phyloP scores from a whole-genome alignment of 148 eudicot genomes.

The Rhododendron mucronatum region DNA sequence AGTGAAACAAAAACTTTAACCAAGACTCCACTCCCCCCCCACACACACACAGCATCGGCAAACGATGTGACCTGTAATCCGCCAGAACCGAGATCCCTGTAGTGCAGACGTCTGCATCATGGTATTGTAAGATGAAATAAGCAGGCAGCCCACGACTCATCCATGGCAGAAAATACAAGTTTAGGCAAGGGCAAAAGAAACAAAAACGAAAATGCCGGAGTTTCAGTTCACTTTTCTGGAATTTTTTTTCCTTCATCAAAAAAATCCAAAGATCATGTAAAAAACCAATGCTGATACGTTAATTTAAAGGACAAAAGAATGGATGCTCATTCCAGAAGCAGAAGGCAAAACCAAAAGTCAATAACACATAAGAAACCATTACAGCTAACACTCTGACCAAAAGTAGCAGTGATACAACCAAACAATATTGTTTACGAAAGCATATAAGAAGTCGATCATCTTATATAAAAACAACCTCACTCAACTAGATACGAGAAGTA shows the following conservation, averaged over 20 bases:
- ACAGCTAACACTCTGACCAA: neutral
- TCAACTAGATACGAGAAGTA: neutral
- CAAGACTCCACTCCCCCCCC: too few species aligned
- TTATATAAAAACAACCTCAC: neutral
- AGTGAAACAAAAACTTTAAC: too few species aligned
- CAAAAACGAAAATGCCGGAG: neutral
- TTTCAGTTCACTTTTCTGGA: neutral
- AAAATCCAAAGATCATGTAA: too few species aligned
- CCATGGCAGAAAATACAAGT: neutral
- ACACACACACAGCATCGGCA: too few species aligned
- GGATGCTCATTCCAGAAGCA: neutral
- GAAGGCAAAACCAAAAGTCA: neutral
- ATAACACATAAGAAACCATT: neutral
- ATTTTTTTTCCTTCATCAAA: neutral
- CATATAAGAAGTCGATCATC: neutral
- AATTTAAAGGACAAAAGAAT: neutral
- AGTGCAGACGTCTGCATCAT: neutral
- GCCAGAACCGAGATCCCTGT: too few species aligned
- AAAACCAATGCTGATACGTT: neutral
- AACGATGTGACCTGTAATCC: too few species aligned
- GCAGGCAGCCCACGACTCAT: neutral
- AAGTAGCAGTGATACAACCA: conserved; percentile 4
- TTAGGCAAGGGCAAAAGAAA: neutral
- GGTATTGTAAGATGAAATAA: neutral
- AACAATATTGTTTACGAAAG: neutral